phyloP scores from a whole-genome alignment of 306 rosid genomes.

The Vigna nakashimae region DNA sequence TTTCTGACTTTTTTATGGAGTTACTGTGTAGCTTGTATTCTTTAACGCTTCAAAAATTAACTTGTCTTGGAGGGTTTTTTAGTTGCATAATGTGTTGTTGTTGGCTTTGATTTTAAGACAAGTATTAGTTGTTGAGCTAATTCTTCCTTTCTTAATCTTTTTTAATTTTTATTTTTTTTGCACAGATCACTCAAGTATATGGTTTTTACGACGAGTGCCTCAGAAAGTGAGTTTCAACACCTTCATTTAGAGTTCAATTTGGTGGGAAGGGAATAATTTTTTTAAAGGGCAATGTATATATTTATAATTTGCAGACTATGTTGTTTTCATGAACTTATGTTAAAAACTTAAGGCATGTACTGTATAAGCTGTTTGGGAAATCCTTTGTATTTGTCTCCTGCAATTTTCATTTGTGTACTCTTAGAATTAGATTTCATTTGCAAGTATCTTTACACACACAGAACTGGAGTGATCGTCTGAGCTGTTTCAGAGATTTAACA shows the following conservation, averaged over 20 bases:
- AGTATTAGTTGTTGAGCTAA: conserved; percentile 38
- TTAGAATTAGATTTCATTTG: background rate
- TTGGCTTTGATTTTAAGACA: conserved; percentile 26
- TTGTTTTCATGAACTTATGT: background rate
- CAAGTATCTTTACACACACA: background rate
- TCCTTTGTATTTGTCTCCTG: conserved; percentile 4
- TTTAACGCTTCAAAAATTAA: background rate
- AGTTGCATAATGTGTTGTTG: conserved; percentile 11
- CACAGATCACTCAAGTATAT: conserved; percentile 94
- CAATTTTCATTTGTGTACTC: background rate
- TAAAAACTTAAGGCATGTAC: background rate
- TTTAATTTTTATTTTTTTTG: conserved; percentile 8
- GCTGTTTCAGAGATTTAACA: background rate
- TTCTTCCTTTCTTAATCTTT: conserved; percentile 34
- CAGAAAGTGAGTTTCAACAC: conserved; percentile 75
- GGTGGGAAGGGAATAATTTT: conserved; percentile 11
- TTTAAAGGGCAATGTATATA: background rate
- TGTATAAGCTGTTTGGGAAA: background rate
- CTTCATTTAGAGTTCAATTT: conserved; percentile 43
- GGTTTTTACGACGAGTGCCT: conserved; percentile 95
- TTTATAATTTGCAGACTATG: background rate
- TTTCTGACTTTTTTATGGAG: background rate
- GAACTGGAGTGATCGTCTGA: conserved; percentile 20
- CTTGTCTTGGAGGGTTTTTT: conserved; percentile 14
- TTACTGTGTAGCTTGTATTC: conserved; percentile 33